These are phyloP conservation scores for Tetraselmis striata DNA, from an alignment of 139 green algal genomes.

Conservation along the genomic window DNA sequence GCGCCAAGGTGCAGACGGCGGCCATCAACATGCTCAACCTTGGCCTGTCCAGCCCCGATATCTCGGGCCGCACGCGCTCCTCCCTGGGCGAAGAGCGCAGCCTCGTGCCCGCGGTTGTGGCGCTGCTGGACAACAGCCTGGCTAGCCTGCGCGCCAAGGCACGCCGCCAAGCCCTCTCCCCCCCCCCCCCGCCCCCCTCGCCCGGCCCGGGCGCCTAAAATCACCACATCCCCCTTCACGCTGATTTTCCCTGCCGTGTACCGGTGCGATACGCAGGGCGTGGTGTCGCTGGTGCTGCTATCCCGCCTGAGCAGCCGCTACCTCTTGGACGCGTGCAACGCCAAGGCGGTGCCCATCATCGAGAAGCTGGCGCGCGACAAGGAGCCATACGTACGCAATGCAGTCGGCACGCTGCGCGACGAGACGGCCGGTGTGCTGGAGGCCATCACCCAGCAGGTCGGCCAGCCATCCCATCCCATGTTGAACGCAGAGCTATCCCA, in stretches of 20 bases:
- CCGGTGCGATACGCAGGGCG: no score
- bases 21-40: conserved; percentile 70
- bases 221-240: no score
- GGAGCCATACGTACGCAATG: conserved; percentile 51
- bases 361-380: conserved; percentile 34
- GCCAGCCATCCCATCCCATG: no score
- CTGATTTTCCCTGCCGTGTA: no score
- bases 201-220: no score
- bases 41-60: conserved; percentile 25
- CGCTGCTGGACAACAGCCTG: conserved; percentile 56
- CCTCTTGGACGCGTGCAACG: conserved; percentile 53
- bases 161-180: conserved; percentile 5
- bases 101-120: conserved; percentile 43
- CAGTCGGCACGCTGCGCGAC: conserved; percentile 34
- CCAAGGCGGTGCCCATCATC: conserved; percentile 36
- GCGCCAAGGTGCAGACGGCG: conserved; percentile 57
- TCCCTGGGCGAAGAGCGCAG: conserved; percentile 40
- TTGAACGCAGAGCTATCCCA: no score
- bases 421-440: conserved; percentile 40
- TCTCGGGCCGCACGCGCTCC: conserved; percentile 2
- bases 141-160: conserved; percentile 62
- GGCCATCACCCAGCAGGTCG: conserved; percentile 34
- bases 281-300: conserved; percentile 51
- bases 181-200: conserved; percentile 10
- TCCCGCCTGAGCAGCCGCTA: conserved; percentile 32